Conservation (phyloP, 2,329 filamentous ascomycete genomes). For the Stagonosporopsis rhizophila region DNA sequence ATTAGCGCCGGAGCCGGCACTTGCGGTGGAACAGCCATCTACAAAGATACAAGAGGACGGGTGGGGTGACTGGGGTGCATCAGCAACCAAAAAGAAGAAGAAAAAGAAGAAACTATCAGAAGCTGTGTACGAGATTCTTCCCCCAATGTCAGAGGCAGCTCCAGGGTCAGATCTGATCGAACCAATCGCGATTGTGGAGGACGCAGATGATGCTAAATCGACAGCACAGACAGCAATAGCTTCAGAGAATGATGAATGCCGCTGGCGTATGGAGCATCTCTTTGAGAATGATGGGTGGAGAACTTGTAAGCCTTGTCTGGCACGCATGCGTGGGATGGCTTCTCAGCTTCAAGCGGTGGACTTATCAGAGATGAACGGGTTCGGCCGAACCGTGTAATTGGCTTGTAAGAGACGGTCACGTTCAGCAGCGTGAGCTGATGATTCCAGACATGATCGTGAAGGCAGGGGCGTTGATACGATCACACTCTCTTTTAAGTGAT, state of each 20-base stretch:
- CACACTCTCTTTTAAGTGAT: neutral
- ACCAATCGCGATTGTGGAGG: neutral
- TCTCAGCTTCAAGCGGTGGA: constrained; percentile 5
- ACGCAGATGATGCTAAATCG: neutral
- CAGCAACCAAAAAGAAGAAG: neutral
- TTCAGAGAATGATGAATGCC: constrained; percentile 2
- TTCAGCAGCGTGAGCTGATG: neutral
- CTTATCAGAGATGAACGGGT: neutral
- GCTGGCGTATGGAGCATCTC: constrained; percentile 17
- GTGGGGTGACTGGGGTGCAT: too few relatives aligned
- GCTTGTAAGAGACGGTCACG: neutral
- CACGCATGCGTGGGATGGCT: constrained; percentile 18
- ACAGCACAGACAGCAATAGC: neutral
- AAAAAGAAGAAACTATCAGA: neutral
- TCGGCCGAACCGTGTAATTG: neutral
- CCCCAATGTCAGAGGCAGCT: neutral
- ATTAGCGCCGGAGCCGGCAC: neutral
- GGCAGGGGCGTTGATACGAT: neutral
- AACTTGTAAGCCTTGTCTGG: constrained; percentile 18
- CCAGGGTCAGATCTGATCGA: neutral
- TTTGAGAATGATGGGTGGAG: constrained; percentile 21
- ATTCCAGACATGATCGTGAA: neutral
- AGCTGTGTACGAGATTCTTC: neutral
- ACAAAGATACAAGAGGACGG: neutral
- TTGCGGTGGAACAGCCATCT: neutral